A percentile compares a stretch with the other conserved stretches of the same genome.
phyloP scores from a whole-genome alignment of 2,329 filamentous ascomycete species.

The Pyricularia grisea region DNA sequence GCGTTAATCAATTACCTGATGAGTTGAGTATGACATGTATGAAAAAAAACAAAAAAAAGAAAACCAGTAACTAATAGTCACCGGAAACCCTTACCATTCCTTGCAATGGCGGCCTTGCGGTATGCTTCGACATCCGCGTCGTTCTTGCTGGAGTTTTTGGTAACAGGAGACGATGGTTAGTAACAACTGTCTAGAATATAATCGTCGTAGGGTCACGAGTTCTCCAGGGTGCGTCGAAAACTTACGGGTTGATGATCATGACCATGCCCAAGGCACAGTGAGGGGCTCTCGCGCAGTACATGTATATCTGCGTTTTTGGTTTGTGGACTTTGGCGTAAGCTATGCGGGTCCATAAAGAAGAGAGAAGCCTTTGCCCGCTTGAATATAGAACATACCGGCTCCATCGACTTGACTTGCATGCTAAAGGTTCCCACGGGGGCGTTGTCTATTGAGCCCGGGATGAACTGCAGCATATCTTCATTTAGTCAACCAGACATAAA shows the following conservation, averaged over 20 bases:
- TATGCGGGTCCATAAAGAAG: no score
- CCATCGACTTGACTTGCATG: neutral
- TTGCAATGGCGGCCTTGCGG: neutral
- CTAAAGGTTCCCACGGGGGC: neutral
- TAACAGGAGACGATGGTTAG: neutral
- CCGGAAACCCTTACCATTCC: neutral
- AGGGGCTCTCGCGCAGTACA: slow-evolving; percentile 65
- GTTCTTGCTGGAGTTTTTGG: neutral
- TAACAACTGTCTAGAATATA: neutral
- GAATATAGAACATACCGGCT: slow-evolving; percentile 26
- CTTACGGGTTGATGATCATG: slow-evolving; percentile 56
- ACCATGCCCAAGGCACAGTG: slow-evolving; percentile 71
- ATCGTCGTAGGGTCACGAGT: neutral
- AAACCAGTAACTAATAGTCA: neutral
- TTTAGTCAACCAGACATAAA: neutral
- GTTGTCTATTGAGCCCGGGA: neutral
- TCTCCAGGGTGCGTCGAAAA: neutral
- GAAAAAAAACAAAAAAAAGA: neutral
- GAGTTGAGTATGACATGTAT: no score
- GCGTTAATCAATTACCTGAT: neutral
- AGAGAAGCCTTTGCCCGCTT: neutral
- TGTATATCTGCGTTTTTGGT: slow-evolving; percentile 43
- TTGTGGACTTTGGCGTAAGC: neutral
- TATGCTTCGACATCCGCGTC: neutral
- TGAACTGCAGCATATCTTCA: neutral